A percentile compares a stretch with the other conserved stretches of the same genome.
Evolutionary conservation across 2,329 filamentous ascomycete species (phyloP).

Genomic region (Peltaster fructicola): DNA sequence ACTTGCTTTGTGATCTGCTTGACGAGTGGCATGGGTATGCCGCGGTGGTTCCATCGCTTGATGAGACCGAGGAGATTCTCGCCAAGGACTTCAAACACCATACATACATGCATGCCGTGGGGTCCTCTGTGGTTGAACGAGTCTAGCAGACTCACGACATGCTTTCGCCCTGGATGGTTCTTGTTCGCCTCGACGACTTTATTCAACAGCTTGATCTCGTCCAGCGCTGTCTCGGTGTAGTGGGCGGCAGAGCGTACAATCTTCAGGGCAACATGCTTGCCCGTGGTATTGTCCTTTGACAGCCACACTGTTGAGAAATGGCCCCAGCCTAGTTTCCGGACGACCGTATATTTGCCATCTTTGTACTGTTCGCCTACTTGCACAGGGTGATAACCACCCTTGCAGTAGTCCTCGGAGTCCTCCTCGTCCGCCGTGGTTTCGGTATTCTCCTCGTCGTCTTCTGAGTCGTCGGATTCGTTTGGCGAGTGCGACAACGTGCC

Average conservation of each 20-base stretch:
- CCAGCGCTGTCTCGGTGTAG: constrained; percentile 96
- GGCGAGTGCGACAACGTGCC: constrained; percentile 53
- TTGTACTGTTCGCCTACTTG: constrained; percentile 93
- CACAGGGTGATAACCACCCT: constrained; percentile 94
- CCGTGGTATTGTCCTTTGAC: constrained; percentile 65
- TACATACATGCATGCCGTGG: constrained; percentile 91
- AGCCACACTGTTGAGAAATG: constrained; percentile 96
- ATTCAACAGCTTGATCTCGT: constrained; percentile 96
- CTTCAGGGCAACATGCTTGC: constrained; percentile 93
- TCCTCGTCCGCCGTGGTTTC: constrained; percentile 96
- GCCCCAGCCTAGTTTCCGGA: constrained; percentile 93
- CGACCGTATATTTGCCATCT: constrained; percentile 87
- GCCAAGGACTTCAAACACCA: constrained; percentile 96
- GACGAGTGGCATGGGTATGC: constrained; percentile 88
- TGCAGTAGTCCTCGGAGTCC: constrained; percentile 98
- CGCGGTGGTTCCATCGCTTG: constrained; percentile 95
- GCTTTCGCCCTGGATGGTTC: constrained; percentile 79
- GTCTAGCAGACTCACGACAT: constrained; percentile 89
- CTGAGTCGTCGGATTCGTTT: constrained; percentile 41
- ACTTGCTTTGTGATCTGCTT: constrained; percentile 99
- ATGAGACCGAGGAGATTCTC: constrained; percentile 90
- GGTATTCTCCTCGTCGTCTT: constrained; percentile 58
- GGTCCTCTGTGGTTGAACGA: constrained; percentile 96
- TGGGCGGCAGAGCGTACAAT: constrained; percentile 94
- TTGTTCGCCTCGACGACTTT: constrained; percentile 93